These are phyloP conservation scores for Trichoderma simmonsii DNA, from an alignment of 2,329 filamentous ascomycete species.

Conservation along the genomic window DNA sequence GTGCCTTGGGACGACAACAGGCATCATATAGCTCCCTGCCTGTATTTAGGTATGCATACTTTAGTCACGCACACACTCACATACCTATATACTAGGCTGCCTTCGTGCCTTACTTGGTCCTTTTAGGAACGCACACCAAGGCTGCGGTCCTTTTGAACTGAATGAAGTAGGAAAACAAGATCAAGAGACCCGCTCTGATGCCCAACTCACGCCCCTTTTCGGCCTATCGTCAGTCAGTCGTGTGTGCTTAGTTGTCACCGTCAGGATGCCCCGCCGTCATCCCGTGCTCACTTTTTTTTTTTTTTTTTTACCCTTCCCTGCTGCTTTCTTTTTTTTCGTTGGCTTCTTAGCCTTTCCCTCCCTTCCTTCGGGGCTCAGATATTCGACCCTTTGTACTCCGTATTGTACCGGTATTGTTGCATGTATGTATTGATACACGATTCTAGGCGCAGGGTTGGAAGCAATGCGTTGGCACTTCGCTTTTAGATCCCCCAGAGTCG, in stretches of 20 bases:
- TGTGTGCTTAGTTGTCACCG: conserved; percentile 6
- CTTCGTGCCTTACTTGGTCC: neutral
- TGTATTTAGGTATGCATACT: neutral
- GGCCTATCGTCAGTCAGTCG: neutral
- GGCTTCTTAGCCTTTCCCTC: neutral
- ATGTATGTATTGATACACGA: neutral
- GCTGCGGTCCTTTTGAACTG: neutral
- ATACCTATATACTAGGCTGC: neutral
- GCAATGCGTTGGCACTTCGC: neutral
- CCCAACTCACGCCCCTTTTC: conserved; percentile 12
- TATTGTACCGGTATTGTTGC: neutral
- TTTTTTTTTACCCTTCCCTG: neutral
- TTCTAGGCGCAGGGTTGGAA: neutral
- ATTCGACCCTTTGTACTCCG: neutral
- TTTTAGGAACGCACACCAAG: neutral
- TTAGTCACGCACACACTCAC: neutral
- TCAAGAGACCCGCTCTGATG: conserved; percentile 12
- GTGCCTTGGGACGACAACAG: neutral
- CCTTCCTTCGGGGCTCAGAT: neutral
- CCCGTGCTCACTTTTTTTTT: neutral
- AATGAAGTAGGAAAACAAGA: neutral
- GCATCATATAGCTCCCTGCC: conserved; percentile 10
- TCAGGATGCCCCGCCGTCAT: conserved; percentile 1
- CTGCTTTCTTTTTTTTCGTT: neutral
- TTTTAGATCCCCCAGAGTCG: neutral